Evolutionary conservation across 2,329 filamentous ascomycete genomes (phyloP), one percentile per base, ranked within the genome.

Genomic region (Rhytidhysteron rufulum): DNA sequence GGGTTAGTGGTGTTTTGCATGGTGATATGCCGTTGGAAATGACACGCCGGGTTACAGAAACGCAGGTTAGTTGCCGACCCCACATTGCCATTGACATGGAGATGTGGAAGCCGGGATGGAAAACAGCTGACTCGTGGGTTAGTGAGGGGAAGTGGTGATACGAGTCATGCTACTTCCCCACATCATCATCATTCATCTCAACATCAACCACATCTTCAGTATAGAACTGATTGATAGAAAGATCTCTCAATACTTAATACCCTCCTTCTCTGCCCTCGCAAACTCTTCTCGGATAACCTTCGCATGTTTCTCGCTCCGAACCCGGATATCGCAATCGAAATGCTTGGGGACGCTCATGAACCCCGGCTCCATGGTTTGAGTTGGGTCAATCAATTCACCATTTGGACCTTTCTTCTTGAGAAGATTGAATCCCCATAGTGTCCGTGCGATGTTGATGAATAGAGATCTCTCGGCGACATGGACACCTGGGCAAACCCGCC

Each of bases 391-490:
- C 1, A 47, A 35, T 21, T 45, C 48, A 2, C 60, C 59, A 39
- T 58, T 48, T 20, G 46, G 39, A 4, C 42, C 47, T 6, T 25
- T 44, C 39, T 60, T 60, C 45, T 60, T 59, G 2, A 16, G 20
- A 17, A 66, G 47, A 27, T 57, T 49, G 42, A 65, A 66, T 0
- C 54, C 61, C 62, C 63, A 65, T 5, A 66, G 39, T 6, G 62
- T 57, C 5, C 61, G 53, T 4, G 58, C 44, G 9, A 65, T 58
- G 27, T 62, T 62, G 42, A 65, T 60, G 33, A 57, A 63, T 4
- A 65, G 49, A 3, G 60, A 63, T 21, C 60, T 58, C 25, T 65
- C 62, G 1, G 63, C 63, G 8, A 66, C 56, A 42, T 65, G 62
- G 4, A 63, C 50, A 9, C 62, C 63, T 8, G 60, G 61, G 44